These are phyloP conservation scores for Eucalyptus camaldulensis DNA, from an alignment of 345 rosid genomes.

Conservation along the genomic window DNA sequence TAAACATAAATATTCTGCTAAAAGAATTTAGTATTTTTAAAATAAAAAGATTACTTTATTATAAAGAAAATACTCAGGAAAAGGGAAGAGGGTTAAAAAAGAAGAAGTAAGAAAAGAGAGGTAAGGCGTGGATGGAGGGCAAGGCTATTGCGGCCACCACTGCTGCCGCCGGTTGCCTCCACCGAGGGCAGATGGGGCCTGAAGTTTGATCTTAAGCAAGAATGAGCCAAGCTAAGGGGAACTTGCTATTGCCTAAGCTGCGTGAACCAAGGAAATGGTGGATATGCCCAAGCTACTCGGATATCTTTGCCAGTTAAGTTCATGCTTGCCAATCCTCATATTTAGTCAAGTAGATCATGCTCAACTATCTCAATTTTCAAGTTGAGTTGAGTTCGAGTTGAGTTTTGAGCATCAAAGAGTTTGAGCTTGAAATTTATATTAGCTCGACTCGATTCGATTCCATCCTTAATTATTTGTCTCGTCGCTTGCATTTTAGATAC, in stretches of 20 bases:
- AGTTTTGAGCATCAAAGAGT: not conserved
- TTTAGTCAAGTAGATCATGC: not conserved
- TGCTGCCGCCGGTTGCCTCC: not conserved
- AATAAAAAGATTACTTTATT: not conserved
- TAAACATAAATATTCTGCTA: not conserved
- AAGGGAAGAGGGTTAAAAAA: not conserved
- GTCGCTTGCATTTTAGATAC: not conserved
- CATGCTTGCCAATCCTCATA: too few relatives aligned
- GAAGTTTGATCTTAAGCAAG: not conserved
- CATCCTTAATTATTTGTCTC: not conserved
- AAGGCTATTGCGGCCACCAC: not conserved
- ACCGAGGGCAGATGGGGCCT: not conserved
- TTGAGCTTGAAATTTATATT: not conserved
- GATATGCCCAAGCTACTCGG: fast-evolving
- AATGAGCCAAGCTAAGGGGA: not conserved
- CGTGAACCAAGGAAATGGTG: not conserved
- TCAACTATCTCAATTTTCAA: not conserved
- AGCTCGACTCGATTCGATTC: not conserved
- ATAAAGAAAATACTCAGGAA: not conserved
- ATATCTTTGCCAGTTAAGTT: too few relatives aligned
- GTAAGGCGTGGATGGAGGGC: not conserved
- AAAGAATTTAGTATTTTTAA: not conserved
- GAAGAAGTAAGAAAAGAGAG: not conserved
- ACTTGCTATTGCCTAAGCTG: not conserved
- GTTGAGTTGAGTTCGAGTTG: not conserved